These are phyloP conservation scores for Boletus subcaerulescens DNA, from an alignment of 768 basidiomycete genomes.

Conservation along the genomic window DNA sequence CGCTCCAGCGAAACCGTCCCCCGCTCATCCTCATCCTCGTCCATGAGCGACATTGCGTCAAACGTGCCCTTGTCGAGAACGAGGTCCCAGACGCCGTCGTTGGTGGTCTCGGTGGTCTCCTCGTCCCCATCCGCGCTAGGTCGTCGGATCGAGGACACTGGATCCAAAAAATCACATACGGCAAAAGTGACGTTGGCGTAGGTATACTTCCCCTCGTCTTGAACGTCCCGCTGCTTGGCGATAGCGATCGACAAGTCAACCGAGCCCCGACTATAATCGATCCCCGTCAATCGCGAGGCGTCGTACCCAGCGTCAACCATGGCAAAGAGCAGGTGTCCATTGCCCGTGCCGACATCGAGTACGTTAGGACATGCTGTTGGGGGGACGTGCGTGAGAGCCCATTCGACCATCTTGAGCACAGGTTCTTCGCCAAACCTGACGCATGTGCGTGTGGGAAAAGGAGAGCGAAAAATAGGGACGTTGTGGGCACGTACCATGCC, in stretches of 20 bases:
- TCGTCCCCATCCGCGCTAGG: background rate
- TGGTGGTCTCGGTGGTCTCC: background rate
- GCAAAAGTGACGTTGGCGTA: conserved; percentile 44
- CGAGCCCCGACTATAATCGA: conserved; percentile 78
- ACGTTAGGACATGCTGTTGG: conserved; percentile 45
- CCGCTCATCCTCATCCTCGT: conserved; percentile 51
- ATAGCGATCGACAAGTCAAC: conserved; percentile 61
- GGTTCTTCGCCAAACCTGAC: conserved; percentile 77
- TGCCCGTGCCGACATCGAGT: conserved; percentile 79
- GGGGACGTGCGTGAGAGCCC: conserved; percentile 58
- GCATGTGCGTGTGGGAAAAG: background rate
- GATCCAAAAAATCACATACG: conserved; percentile 62
- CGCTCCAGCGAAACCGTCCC: conserved; percentile 51
- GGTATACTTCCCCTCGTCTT: background rate
- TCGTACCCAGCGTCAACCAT: conserved; percentile 67
- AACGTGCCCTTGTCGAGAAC: conserved; percentile 87
- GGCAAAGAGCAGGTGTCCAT: conserved; percentile 72
- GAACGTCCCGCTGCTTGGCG: conserved; percentile 39
- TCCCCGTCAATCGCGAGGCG: conserved; percentile 49
- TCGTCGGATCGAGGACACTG: conserved; percentile 40
- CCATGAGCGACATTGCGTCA: conserved; percentile 76
- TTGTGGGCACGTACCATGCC: conserved; percentile 55
- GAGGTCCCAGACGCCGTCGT: conserved; percentile 56
- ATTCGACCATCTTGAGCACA: conserved; percentile 76
- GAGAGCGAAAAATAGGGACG: background rate